Base-by-base conservation (phyloP, 2,329 filamentous ascomycete species). In the Lachnellula subtilissima region DNA sequence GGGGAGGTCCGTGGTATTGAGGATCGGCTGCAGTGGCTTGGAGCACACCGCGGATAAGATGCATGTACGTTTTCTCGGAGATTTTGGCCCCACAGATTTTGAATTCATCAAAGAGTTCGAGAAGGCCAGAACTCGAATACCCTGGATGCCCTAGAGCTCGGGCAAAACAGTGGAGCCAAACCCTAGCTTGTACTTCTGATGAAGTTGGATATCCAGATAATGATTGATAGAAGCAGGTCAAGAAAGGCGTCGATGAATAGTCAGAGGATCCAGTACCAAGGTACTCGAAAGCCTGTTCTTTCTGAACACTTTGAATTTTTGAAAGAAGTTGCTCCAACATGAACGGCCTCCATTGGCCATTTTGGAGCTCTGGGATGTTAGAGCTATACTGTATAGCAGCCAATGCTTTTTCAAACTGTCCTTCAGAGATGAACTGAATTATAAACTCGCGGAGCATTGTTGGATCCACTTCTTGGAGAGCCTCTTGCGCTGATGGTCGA, bases 261-360 rank as follows among this genome's bases (percentile, higher is more conserved):
- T 77, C 74, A 23, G 69, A 23, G n/a, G 66, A 67, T 1, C 70
- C 70, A 47, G 59, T 57, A 6, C 75, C 74, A 45, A 80, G 65
- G 45, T 70, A 65, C 35, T 55, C 55, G 2, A 66, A 59, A 22
- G 69, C 69, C 53, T 69, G 62, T 17, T 72, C 65, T 46, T 59
- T 54, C 25, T 72, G 58, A 45, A 73, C 60, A 19, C 56, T 64
- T 23, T 69, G 56, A 28, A 76, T 58, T 54, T 67, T 54, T 12
- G 48, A 35, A 42, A 54, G 53, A 28, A 64, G 39, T 25, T 62
- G 36, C 12, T 61, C 50, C 32, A 63, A 50, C 25, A 67, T 32
- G 19, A 63, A 50, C 12, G 37, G 17, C 46, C 59, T 61, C 65
- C 65, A 68, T 39, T 47, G 53, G 35, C 56, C 61, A 36, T 56